These are phyloP conservation scores for Chenopodium album DNA, from an alignment of 148 eudicot genomes.

Conservation along the genomic window DNA sequence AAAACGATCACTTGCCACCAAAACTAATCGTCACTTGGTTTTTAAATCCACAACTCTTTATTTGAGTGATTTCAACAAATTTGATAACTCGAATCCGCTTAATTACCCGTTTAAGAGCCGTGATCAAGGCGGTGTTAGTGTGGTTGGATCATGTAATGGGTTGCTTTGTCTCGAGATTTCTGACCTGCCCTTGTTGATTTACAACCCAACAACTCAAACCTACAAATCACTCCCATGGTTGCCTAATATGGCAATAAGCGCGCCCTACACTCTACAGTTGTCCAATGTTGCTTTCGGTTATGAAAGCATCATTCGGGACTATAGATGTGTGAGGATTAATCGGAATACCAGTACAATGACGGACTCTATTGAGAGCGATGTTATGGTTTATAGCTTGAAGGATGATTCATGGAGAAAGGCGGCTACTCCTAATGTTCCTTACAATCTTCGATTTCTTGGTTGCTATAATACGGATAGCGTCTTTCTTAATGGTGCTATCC, in stretches of 20 bases:
- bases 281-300: background rate
- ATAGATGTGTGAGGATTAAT: constrained; percentile 15
- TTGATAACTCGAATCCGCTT: constrained; percentile 5
- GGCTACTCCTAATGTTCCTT: background rate
- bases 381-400: constrained; percentile 22
- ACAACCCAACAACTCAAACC: constrained; percentile 16
- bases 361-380: background rate
- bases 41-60: background rate
- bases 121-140: background rate
- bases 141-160: constrained; percentile 24
- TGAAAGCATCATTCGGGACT: background rate
- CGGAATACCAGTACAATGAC: background rate
- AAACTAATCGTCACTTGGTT: constrained; percentile 13
- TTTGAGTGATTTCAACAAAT: constrained; percentile 16
- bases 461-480: background rate
- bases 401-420: constrained; percentile 5
- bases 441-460: background rate
- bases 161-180: constrained; percentile 6
- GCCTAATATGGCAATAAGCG: background rate
- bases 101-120: constrained; percentile 18
- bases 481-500: constrained; percentile 12
- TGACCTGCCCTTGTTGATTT: background rate
- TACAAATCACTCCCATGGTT: background rate
- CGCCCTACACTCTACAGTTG: background rate
- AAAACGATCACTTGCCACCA: constrained; percentile 6